A percentile compares a stretch with the other conserved stretches of the same genome.
phyloP scores from a whole-genome alignment of 208 protist species.

The Crithidia brevicula region DNA sequence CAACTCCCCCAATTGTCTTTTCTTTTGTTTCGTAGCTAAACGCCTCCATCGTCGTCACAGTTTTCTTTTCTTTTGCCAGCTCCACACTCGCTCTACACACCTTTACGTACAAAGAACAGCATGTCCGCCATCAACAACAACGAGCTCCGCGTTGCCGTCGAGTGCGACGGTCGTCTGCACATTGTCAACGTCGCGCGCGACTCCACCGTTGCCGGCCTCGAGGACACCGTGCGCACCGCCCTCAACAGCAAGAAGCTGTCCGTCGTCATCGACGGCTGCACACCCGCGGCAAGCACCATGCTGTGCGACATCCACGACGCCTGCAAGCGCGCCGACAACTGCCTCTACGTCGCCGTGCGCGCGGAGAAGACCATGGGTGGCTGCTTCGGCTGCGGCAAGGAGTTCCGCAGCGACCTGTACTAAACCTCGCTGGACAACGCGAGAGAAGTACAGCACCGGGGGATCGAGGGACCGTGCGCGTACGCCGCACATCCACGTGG shows the following conservation, averaged over 20 bases:
- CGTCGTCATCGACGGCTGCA: slow-evolving; percentile 19
- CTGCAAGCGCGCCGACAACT: slow-evolving; percentile 29
- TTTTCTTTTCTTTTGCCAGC: background rate
- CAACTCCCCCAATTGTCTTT: too few species aligned
- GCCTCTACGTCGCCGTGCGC: slow-evolving; percentile 10
- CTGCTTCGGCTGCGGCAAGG: background rate
- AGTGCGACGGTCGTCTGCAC: slow-evolving; percentile 2
- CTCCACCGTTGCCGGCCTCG: slow-evolving; percentile 24
- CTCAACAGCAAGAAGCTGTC: slow-evolving; percentile 11
- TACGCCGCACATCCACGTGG: too few species aligned
- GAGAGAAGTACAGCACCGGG: background rate
- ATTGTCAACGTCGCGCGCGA: slow-evolving; percentile 13
- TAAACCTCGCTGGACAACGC: background rate
- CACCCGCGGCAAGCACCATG: slow-evolving; percentile 22
- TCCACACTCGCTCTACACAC: background rate
- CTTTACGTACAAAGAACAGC: background rate
- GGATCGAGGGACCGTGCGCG: too few species aligned
- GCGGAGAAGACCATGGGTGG: slow-evolving; percentile 1
- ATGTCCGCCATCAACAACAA: slow-evolving; percentile 6
- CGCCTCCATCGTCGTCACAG: too few species aligned
- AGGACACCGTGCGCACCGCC: slow-evolving; percentile 21
- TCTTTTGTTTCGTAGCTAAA: too few species aligned
- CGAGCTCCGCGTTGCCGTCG: slow-evolving; percentile 5
- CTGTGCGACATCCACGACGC: slow-evolving; percentile 19
- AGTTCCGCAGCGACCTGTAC: background rate